Evolutionary conservation across 306 rosid species (phyloP).

Genomic region (Casuarina equisetifolia): DNA sequence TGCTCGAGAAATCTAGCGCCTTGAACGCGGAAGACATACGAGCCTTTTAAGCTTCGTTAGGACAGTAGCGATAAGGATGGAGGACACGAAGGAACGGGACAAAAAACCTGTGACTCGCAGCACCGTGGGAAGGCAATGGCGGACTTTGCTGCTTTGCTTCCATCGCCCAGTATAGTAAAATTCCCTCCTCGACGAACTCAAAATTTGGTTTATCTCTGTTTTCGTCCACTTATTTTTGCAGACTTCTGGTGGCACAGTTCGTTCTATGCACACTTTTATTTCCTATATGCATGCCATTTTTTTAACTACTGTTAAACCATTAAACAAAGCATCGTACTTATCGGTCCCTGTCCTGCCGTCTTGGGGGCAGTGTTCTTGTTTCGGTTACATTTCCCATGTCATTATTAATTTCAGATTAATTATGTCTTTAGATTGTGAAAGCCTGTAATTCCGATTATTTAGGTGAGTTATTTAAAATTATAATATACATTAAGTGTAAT

Average conservation of each 20-base stretch:
- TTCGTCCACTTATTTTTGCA: not conserved
- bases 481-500: too few species aligned
- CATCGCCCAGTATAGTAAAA: conserved; percentile 30
- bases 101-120: conserved; percentile 4
- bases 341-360: too few species aligned
- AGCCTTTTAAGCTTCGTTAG: not conserved
- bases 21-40: conserved; percentile 19
- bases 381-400: too few species aligned
- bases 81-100: not conserved
- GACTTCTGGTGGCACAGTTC: not conserved
- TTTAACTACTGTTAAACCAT: too few species aligned
- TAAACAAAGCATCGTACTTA: too few species aligned
- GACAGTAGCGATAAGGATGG: conserved; percentile 12
- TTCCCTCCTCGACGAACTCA: not conserved
- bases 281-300: too few species aligned
- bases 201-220: not conserved
- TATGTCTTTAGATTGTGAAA: too few species aligned
- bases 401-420: too few species aligned
- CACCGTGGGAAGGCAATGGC: conserved; percentile 22
- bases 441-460: too few species aligned
- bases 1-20: conserved; percentile 11
- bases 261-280: not conserved
- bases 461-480: too few species aligned
- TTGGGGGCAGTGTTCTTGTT: too few species aligned
- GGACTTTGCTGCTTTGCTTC: conserved; percentile 31